phyloP scores from a whole-genome alignment of 176 grass and related monocot species.

The Tillandsia fasciculata region DNA sequence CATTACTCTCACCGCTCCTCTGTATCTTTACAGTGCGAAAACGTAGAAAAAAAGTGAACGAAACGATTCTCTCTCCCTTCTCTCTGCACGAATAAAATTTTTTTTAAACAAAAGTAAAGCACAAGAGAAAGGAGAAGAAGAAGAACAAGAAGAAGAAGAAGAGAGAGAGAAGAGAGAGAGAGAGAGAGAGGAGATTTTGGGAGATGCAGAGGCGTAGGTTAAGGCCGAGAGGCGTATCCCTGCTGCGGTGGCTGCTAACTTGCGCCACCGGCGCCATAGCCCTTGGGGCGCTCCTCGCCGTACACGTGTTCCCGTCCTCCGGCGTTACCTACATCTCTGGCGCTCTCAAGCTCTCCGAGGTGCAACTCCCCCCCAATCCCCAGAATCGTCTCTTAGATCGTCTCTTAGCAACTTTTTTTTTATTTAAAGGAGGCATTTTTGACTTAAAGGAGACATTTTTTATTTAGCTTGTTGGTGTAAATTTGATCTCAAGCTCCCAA shows the following conservation, averaged over 20 bases:
- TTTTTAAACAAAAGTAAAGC: neutral
- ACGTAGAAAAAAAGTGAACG: too few relatives aligned
- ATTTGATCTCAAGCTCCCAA: constrained; percentile 12
- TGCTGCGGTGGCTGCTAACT: constrained; percentile 19
- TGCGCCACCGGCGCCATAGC: constrained; percentile 17
- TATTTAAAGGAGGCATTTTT: neutral
- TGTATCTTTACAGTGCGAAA: too few relatives aligned
- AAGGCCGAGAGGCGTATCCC: constrained; percentile 10
- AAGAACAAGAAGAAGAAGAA: neutral
- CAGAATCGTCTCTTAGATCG: neutral
- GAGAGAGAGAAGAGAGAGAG: neutral
- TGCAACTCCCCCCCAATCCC: neutral
- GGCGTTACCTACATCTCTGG: neutral
- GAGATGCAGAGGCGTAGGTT: constrained; percentile 12
- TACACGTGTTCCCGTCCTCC: constrained; percentile 19
- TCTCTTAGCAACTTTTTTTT: neutral
- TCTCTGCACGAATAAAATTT: neutral
- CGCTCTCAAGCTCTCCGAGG: constrained; percentile 19
- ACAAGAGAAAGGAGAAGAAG: neutral
- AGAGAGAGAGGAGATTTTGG: neutral
- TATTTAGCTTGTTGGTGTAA: neutral
- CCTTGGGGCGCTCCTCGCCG: constrained; percentile 12
- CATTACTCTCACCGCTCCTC: too few relatives aligned
- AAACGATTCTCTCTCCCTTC: too few relatives aligned
- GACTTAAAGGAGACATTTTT: neutral